Evolutionary conservation across 495 filamentous ascomycete genomes (phyloP).

Genomic region (Hyaloscypha variabilis): DNA sequence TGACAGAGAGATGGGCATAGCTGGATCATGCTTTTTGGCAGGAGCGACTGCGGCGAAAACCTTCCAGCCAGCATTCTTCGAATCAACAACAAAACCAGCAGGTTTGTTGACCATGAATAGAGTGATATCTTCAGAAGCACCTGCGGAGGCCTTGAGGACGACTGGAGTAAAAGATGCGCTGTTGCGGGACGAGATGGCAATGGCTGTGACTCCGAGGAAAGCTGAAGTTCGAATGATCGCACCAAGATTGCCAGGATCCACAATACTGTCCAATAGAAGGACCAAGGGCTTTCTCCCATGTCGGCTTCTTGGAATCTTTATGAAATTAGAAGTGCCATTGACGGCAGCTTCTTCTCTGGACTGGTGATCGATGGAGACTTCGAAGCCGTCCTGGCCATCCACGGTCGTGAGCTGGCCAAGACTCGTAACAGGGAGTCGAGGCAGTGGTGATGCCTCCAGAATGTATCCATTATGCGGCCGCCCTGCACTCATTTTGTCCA

Average conservation of each 20-base stretch:
- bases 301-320: constrained; percentile 38
- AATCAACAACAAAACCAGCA: constrained; percentile 67
- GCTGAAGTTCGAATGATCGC: constrained; percentile 83
- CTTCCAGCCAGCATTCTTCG: constrained; percentile 73
- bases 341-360: constrained; percentile 69
- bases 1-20: constrained; percentile 9
- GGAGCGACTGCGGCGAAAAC: constrained; percentile 79
- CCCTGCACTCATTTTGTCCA: constrained; percentile 83
- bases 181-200: constrained; percentile 66
- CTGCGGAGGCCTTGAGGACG: constrained; percentile 83
- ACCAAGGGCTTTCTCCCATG: constrained; percentile 70
- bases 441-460: constrained; percentile 84
- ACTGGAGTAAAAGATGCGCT: constrained; percentile 74
- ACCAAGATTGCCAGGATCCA: constrained; percentile 89
- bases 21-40: constrained; percentile 12
- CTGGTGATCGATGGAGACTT: constrained; percentile 66
- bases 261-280: constrained; percentile 79
- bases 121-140: constrained; percentile 78
- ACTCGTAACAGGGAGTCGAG: constrained; percentile 66
- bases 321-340: constrained; percentile 58
- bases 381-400: constrained; percentile 46
- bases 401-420: constrained; percentile 51
- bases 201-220: constrained; percentile 81
- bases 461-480: constrained; percentile 91
- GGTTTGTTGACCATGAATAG: constrained; percentile 68